Conservation (phyloP, 2,329 filamentous ascomycete species). For the Remersonia thermophila region DNA sequence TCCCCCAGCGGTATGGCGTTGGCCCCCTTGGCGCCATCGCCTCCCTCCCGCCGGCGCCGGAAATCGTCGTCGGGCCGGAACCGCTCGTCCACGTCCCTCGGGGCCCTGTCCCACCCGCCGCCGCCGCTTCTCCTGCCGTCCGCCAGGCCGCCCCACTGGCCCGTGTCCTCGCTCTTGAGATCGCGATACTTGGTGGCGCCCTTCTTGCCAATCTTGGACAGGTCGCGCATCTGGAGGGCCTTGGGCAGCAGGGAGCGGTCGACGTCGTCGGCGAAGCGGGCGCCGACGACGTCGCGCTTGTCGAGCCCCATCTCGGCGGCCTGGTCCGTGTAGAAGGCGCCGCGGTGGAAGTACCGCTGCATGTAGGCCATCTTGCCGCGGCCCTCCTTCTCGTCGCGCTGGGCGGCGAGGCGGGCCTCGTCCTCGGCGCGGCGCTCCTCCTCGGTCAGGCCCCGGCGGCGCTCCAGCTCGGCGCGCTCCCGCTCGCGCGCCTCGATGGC, state of each 20-base stretch:
- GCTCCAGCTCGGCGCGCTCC: constrained; percentile 80
- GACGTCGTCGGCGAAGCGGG: constrained; percentile 70
- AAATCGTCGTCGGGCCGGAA: constrained; percentile 46
- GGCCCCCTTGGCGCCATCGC: constrained; percentile 45
- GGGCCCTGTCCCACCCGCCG: constrained; percentile 10
- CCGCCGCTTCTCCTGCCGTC: constrained; percentile 32
- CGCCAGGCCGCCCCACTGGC: constrained; percentile 61
- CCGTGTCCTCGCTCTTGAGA: constrained; percentile 80
- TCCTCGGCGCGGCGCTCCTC: constrained; percentile 84
- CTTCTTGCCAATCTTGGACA: constrained; percentile 87
- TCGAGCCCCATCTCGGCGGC: constrained; percentile 62
- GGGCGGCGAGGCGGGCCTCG: constrained; percentile 59
- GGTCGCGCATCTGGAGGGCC: constrained; percentile 84
- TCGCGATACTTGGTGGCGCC: constrained; percentile 85
- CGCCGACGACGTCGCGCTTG: constrained; percentile 75
- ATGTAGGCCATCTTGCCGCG: constrained; percentile 78
- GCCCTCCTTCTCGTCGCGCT: constrained; percentile 66
- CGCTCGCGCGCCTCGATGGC: constrained; percentile 73
- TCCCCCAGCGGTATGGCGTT: constrained; percentile 61
- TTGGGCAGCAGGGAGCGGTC: constrained; percentile 75
- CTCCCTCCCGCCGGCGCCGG: constrained; percentile 28
- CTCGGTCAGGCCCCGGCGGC: constrained; percentile 71
- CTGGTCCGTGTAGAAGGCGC: constrained; percentile 86
- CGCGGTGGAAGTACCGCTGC: constrained; percentile 95
- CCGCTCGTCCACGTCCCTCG: constrained; percentile 42